Evolutionary conservation across 495 filamentous ascomycete genomes (phyloP).

Genomic region (Saxophila tyrrhenica): DNA sequence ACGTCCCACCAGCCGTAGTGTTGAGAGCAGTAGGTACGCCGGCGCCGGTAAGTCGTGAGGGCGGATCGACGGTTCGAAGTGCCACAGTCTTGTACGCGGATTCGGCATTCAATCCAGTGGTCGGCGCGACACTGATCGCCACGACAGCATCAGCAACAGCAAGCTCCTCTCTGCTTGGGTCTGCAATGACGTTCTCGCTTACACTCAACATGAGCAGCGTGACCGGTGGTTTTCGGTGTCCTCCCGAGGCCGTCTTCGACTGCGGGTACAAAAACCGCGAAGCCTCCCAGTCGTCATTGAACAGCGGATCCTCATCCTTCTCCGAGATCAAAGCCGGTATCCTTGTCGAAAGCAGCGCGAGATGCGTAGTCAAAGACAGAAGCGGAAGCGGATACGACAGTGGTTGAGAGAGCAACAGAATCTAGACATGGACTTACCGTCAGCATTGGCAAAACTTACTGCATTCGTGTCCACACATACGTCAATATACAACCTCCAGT

Average conservation of each 20-base stretch:
- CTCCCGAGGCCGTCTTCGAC: not conserved
- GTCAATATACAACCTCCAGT: constrained; percentile 95
- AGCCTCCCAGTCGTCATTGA: constrained; percentile 95
- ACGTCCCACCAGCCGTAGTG: constrained; percentile 50
- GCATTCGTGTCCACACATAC: constrained; percentile 43
- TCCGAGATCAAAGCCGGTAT: constrained; percentile 75
- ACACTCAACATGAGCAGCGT: constrained; percentile 83
- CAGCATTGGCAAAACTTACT: not conserved
- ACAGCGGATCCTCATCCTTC: constrained; percentile 87
- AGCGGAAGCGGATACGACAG: constrained; percentile 86
- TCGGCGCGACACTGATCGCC: constrained; percentile 37
- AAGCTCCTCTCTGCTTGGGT: constrained; percentile 80
- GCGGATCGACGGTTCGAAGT: constrained; percentile 56
- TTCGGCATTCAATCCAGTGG: constrained; percentile 8
- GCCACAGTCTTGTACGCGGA: constrained; percentile 33
- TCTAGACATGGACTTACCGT: constrained; percentile 3
- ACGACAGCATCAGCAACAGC: constrained; percentile 81
- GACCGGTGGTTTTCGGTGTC: constrained; percentile 53
- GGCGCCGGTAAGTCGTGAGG: constrained; percentile 58
- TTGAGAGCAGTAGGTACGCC: constrained; percentile 61
- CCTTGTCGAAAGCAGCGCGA: constrained; percentile 82
- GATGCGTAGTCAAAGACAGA: constrained; percentile 82
- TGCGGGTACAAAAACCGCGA: constrained; percentile 65
- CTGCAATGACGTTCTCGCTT: constrained; percentile 82
- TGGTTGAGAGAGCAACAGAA: constrained; percentile 68